Conservation (phyloP, 352 stramenopile genomes). For the Pythium volutum region DNA sequence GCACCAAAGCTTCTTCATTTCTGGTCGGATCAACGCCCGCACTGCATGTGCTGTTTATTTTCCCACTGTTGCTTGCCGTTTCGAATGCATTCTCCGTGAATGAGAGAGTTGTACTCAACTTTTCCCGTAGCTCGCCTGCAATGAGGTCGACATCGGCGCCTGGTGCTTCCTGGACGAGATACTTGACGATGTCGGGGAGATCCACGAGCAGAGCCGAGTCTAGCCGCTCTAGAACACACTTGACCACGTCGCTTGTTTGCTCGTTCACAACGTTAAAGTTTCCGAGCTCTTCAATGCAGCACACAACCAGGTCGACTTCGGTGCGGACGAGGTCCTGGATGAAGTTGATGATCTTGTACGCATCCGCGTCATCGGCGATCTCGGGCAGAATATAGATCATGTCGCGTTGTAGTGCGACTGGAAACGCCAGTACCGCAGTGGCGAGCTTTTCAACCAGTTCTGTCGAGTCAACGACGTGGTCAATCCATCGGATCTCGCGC, state of each 20-base stretch:
- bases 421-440: constrained; percentile 40
- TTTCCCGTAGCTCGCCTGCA: constrained; percentile 39
- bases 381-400: constrained; percentile 70
- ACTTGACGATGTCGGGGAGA: constrained; percentile 58
- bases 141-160: constrained; percentile 35
- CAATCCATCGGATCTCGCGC: constrained; percentile 62
- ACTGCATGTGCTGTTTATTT: constrained; percentile 4
- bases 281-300: constrained; percentile 54
- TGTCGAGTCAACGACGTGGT: constrained; percentile 40
- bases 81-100: constrained; percentile 21
- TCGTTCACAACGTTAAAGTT: constrained; percentile 59
- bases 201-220: constrained; percentile 46
- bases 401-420: constrained; percentile 45
- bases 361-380: constrained; percentile 50
- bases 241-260: constrained; percentile 34
- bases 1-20: constrained; percentile 50
- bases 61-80: not conserved
- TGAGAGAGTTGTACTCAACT: constrained; percentile 41
- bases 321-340: constrained; percentile 55
- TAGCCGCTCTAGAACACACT: constrained; percentile 46
- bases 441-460: constrained; percentile 56
- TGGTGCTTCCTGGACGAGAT: constrained; percentile 52
- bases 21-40: constrained; percentile 1
- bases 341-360: constrained; percentile 37
- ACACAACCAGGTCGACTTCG: constrained; percentile 46